Base-by-base conservation (phyloP, 106 monocot species). In the Dendrobium catenatum region DNA sequence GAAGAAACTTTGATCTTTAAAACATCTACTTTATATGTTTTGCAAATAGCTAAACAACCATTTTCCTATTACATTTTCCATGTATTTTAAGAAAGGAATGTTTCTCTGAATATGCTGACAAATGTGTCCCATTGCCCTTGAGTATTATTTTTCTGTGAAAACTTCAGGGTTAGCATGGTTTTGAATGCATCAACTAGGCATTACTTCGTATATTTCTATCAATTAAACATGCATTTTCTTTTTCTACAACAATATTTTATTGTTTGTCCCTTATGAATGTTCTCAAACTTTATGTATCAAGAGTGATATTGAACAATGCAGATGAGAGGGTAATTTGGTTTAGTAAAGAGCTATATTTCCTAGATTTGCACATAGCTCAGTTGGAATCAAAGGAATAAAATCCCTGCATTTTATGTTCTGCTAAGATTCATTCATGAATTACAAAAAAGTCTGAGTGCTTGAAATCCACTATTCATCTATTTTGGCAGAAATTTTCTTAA, bases 11-110 rank as follows among this genome's bases (percentile, higher is more conserved):
- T 72, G 37, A 15, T 72, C 17, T 6, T n/a, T 76, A 16, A 76
- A 48, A 46, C 33, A 46, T 76, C 20, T 76, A 46, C 4, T 47
- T 47, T 17, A 76, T 76, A 37, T 6, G 72, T 72, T 47, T 76
- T 76, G 76, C 44, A 76, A 19, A 76, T 42, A 47, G 24, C 47
- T 76, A 46, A 76, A 48, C 19, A 11, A 76, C 76, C 76, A 47
- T 46, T 76, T 46, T 26, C 76, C 24, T 46, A 17, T 76, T n/a
- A 44, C 20, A 75, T 46, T 75, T 76, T 51, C 16, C 20, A 7
- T 29, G 6, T 8, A 76, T 76, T 76, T 76, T 2, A 72, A 22
- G 22, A 13, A 51, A 51, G 10, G 10, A 9, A 66, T 66, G 26
- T 58, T 66, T 26, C 26, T 66, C 24, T 11, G 64, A 26, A n/a